These are phyloP conservation scores for Sphaerobolus stellatus DNA, from an alignment of 1,284 basidiomycete genomes.

Conservation along the genomic window DNA sequence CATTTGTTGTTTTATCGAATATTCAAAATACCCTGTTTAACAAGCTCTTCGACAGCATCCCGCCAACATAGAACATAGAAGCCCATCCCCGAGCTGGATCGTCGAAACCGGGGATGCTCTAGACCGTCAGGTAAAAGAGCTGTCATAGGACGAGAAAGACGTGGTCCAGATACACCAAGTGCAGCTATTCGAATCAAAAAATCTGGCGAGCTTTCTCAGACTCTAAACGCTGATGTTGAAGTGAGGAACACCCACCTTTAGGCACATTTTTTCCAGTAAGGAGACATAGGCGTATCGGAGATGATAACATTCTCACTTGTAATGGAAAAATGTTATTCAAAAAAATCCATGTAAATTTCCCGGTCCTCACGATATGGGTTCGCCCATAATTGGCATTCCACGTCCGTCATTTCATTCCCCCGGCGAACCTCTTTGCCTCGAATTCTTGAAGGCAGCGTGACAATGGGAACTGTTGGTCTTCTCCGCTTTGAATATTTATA, in stretches of 20 bases:
- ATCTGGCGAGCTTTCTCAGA: too few species aligned
- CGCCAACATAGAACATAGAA: conserved; percentile 60
- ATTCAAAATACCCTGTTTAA: not conserved
- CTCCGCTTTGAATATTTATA: conserved; percentile 52
- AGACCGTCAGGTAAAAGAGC: conserved; percentile 64
- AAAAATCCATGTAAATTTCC: conserved; percentile 18
- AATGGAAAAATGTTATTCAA: conserved; percentile 11
- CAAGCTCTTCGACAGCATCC: conserved; percentile 38
- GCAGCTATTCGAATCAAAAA: conserved; percentile 63
- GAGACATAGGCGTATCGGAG: conserved; percentile 57
- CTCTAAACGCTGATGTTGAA: too few species aligned
- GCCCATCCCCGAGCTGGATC: conserved; percentile 43
- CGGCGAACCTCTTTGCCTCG: conserved; percentile 15
- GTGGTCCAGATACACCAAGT: conserved; percentile 39
- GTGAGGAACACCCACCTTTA: too few species aligned
- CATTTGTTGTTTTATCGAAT: conserved; percentile 9
- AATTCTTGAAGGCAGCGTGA: conserved; percentile 32
- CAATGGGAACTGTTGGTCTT: conserved; percentile 44
- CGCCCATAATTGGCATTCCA: conserved; percentile 66
- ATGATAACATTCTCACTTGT: conserved; percentile 70
- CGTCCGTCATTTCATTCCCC: conserved; percentile 47
- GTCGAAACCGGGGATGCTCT: conserved; percentile 60
- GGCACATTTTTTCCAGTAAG: conserved; percentile 54
- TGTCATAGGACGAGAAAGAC: conserved; percentile 12
- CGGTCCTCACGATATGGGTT: conserved; percentile 76